phyloP scores from a whole-genome alignment of 2,329 filamentous ascomycete species.

The Pseudocercospora vitis region DNA sequence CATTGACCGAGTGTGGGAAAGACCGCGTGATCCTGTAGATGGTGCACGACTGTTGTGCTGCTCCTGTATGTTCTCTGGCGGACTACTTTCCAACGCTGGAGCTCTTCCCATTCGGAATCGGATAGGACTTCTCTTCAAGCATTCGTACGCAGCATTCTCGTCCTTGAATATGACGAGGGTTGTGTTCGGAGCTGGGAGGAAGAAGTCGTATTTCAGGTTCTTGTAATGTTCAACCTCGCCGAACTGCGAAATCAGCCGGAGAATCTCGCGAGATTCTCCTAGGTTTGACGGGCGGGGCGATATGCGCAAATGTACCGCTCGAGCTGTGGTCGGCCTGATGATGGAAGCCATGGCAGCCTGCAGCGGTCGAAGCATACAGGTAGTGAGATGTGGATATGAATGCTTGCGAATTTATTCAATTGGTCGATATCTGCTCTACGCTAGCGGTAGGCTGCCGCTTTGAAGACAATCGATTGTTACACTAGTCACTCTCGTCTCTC shows the following conservation, averaged over 20 bases:
- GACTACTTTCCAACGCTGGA: constrained; percentile 7
- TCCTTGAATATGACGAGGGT: constrained; percentile 50
- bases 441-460: too few species aligned
- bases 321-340: constrained; percentile 39
- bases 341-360: constrained; percentile 23
- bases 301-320: constrained; percentile 50
- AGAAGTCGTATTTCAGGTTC: constrained; percentile 51
- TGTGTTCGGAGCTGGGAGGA: constrained; percentile 43
- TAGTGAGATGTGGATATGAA: too few species aligned
- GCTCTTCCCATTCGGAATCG: constrained; percentile 45
- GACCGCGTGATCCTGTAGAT: constrained; percentile 14
- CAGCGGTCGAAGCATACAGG: neutral
- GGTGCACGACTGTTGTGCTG: neutral
- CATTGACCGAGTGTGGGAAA: constrained; percentile 21
- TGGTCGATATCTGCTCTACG: too few species aligned
- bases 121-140: constrained; percentile 48
- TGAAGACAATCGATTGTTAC: too few species aligned
- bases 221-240: constrained; percentile 52
- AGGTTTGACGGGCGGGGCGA: constrained; percentile 49
- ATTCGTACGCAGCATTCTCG: constrained; percentile 42
- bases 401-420: too few species aligned
- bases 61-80: constrained; percentile 5
- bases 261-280: constrained; percentile 51
- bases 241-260: constrained; percentile 50
- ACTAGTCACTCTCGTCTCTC: too few species aligned